Conservation (phyloP, 495 filamentous ascomycete genomes). For the Neurospora cerealis region DNA sequence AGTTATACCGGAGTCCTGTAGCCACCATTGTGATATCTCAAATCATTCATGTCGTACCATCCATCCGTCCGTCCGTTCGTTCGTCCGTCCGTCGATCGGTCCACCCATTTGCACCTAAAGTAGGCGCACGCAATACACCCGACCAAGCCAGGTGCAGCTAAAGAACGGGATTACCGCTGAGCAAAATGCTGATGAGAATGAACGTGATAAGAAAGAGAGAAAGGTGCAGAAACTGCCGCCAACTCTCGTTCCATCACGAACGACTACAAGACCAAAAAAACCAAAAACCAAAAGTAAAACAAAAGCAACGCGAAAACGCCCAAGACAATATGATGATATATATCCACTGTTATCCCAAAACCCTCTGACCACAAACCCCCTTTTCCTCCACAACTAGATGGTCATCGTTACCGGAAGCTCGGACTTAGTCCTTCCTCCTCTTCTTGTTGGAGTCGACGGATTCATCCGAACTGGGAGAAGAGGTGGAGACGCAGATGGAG, state of each 20-base stretch:
- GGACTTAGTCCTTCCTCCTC: slow-evolving; percentile 6
- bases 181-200: background rate
- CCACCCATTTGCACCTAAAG: background rate
- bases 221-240: background rate
- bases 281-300: background rate
- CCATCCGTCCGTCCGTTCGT: background rate
- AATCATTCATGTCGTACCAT: background rate
- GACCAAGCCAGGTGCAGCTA: background rate
- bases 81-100: background rate
- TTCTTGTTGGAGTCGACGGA: background rate
- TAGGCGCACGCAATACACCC: background rate
- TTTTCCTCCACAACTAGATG: background rate
- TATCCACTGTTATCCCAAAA: slow-evolving; percentile 6
- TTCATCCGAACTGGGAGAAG: background rate
- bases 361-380: background rate
- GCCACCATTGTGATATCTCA: background rate
- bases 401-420: background rate
- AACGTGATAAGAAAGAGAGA: background rate
- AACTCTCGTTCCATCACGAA: background rate
- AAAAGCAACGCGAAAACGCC: background rate
- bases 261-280: background rate
- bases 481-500: slow-evolving; percentile 2
- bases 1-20: background rate
- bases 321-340: background rate
- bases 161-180: background rate